Conservation (phyloP, 176 grass and related monocot species). For the Musa itinerans region DNA sequence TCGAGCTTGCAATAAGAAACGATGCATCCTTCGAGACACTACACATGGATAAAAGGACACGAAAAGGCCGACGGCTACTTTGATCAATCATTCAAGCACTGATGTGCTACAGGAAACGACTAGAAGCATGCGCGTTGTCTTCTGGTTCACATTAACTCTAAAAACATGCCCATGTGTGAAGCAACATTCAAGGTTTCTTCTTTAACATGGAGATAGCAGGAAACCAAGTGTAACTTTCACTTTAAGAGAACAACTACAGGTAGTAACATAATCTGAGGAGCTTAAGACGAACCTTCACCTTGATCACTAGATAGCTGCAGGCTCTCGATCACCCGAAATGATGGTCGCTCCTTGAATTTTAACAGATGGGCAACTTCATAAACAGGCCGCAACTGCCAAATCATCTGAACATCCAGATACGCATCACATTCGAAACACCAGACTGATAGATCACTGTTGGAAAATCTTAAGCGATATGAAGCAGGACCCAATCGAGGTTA, state of each 20-base stretch:
- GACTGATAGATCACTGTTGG: conserved; percentile 69
- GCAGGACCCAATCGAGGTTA: conserved; percentile 6
- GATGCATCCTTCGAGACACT: too few relatives aligned
- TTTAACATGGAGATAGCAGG: too few relatives aligned
- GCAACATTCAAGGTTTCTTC: too few relatives aligned
- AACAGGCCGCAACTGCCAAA: conserved; percentile 51
- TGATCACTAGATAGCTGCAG: background rate
- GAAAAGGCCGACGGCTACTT: too few relatives aligned
- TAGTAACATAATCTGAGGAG: background rate
- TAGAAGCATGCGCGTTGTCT: too few relatives aligned
- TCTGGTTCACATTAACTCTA: too few relatives aligned
- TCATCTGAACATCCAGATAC: conserved; percentile 79
- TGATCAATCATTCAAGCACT: too few relatives aligned
- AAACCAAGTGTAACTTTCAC: too few relatives aligned
- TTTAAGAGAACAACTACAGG: background rate
- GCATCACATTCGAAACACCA: conserved; percentile 79
- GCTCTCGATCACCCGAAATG: conserved; percentile 47
- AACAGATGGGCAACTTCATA: conserved; percentile 77
- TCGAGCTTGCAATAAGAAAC: too few relatives aligned
- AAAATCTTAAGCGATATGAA: conserved; percentile 2
- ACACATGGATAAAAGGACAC: too few relatives aligned
- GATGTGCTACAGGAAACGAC: too few relatives aligned
- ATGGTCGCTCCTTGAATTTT: conserved; percentile 64
- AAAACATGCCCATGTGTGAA: too few relatives aligned
- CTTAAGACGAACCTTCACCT: conserved; percentile 14